phyloP scores from a whole-genome alignment of 2,329 filamentous ascomycete genomes.

The Pestalotiopsis sp. region DNA sequence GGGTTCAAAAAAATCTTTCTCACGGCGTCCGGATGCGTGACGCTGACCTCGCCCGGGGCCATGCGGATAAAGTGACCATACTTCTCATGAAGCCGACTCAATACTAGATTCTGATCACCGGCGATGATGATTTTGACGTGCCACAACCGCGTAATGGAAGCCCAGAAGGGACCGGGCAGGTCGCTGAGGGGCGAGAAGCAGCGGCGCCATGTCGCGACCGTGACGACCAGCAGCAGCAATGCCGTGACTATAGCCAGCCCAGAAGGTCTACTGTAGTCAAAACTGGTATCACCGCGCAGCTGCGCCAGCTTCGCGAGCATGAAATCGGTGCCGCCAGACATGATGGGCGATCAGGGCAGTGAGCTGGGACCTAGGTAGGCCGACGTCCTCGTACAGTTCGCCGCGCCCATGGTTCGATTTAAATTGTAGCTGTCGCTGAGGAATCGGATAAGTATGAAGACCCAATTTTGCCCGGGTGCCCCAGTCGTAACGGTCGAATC shows the following conservation, averaged over 20 bases:
- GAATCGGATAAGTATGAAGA: neutral
- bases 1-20: conserved; percentile 36
- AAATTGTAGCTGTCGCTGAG: neutral
- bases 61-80: conserved; percentile 41
- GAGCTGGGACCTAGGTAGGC: neutral
- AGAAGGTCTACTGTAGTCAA: neutral
- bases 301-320: neutral
- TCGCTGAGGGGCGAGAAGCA: conserved; percentile 2
- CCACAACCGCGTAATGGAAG: conserved; percentile 6
- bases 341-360: neutral
- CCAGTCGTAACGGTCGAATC: neutral
- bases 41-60: conserved; percentile 37
- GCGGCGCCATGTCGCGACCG: neutral
- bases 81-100: conserved; percentile 9
- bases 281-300: neutral
- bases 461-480: neutral
- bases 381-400: neutral
- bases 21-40: conserved; percentile 43
- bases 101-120: conserved; percentile 1
- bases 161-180: conserved; percentile 7
- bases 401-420: neutral
- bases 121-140: neutral
- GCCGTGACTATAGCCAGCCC: neutral
- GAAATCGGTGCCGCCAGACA: neutral
- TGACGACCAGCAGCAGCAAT: conserved; percentile 40